Evolutionary conservation across 495 filamentous ascomycete species (phyloP).

Genomic region (Neohortaea acidophila): DNA sequence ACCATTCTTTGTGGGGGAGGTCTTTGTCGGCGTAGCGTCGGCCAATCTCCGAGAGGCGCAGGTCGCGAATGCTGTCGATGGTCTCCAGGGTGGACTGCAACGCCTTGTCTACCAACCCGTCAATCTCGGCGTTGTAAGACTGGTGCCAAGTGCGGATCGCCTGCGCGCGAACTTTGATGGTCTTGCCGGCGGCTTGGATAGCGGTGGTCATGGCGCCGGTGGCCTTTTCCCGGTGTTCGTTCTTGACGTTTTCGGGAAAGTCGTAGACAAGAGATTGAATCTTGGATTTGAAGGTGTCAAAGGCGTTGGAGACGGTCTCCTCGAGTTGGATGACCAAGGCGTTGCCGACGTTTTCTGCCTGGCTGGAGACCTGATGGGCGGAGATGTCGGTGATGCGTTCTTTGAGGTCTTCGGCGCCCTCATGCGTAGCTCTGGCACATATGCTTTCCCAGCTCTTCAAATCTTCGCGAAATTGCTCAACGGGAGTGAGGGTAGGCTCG

Average conservation of each 20-base stretch:
- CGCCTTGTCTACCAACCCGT: slow-evolving; percentile 52
- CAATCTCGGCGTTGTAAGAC: slow-evolving; percentile 53
- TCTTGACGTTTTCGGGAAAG: slow-evolving; percentile 37
- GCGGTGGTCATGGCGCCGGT: slow-evolving; percentile 46
- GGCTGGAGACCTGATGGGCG: slow-evolving; percentile 48
- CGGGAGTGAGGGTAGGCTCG: slow-evolving; percentile 14
- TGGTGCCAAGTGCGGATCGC: slow-evolving; percentile 65
- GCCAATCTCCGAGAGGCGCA: slow-evolving; percentile 86
- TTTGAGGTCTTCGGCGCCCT: slow-evolving; percentile 57
- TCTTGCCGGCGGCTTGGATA: slow-evolving; percentile 58
- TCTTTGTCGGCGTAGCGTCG: slow-evolving; percentile 98
- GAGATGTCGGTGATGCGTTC: slow-evolving; percentile 65
- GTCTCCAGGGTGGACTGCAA: slow-evolving; percentile 70
- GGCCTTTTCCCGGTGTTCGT: slow-evolving; percentile 39
- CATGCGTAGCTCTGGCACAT: slow-evolving; percentile 66
- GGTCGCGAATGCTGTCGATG: slow-evolving; percentile 68
- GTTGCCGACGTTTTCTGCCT: slow-evolving; percentile 49
- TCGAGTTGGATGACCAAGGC: slow-evolving; percentile 54
- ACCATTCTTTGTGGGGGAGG: slow-evolving; percentile 93
- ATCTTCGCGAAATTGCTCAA: slow-evolving; percentile 50
- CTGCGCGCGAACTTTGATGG: slow-evolving; percentile 68
- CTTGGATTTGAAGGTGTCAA: slow-evolving; percentile 48
- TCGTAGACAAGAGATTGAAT: slow-evolving; percentile 48
- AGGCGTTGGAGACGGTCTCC: slow-evolving; percentile 43
- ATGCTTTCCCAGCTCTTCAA: slow-evolving; percentile 69